phyloP scores from a whole-genome alignment of 306 rosid genomes.

The Prunus davidiana region DNA sequence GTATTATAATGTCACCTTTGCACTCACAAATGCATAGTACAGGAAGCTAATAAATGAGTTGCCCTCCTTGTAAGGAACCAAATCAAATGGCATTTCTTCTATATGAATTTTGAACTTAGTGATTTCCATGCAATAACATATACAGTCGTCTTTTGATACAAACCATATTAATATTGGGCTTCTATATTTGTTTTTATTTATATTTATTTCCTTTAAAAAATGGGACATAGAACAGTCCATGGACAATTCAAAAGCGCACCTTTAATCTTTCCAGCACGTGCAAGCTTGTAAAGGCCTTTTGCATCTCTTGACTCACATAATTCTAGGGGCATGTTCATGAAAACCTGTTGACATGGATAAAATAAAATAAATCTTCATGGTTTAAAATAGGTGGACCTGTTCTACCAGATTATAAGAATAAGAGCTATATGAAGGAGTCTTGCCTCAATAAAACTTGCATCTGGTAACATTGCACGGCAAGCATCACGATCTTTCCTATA shows the following conservation, averaged over 20 bases:
- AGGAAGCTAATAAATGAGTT: neutral
- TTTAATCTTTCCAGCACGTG: constrained; percentile 84
- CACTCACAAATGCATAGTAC: neutral
- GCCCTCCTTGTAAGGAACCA: neutral
- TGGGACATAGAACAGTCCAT: neutral
- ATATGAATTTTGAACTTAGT: neutral
- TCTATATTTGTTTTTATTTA: neutral
- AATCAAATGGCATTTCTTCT: neutral
- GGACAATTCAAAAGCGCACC: constrained; percentile 37
- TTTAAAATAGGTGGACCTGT: constrained; percentile 13
- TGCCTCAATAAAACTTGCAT: constrained; percentile 70
- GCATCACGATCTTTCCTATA: constrained; percentile 63
- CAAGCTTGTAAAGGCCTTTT: constrained; percentile 90
- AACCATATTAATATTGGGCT: neutral
- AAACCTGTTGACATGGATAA: constrained; percentile 47
- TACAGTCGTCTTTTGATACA: neutral
- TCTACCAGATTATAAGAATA: constrained; percentile 6
- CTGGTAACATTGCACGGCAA: constrained; percentile 71
- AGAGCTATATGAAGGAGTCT: constrained; percentile 18
- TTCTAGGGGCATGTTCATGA: constrained; percentile 77
- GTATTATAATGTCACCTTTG: neutral
- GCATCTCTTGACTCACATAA: constrained; percentile 80
- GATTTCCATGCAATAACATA: neutral
- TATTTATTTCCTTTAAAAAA: neutral
- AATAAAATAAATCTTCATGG: constrained; percentile 18